Base-by-base conservation (phyloP, 768 basidiomycete species). In the Ramaria sp. region DNA sequence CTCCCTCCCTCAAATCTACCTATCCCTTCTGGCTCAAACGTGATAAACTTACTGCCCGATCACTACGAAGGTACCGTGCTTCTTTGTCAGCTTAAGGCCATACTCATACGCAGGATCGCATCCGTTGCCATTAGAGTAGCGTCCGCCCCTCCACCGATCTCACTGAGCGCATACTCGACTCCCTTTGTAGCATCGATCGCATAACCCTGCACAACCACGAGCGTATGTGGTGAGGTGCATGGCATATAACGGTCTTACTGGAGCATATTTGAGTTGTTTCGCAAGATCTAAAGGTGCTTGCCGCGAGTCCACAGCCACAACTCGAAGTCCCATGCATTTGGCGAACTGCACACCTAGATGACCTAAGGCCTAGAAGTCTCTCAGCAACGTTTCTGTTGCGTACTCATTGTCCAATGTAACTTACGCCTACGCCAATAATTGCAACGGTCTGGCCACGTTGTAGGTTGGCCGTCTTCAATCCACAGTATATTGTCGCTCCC, bases 281-380 rank as follows among this genome's bases (percentile, higher is more conserved):
- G 43, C 52, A 15, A 53, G 22, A 18, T 53, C 52, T 36, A 53
- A 53, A 9, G 52, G 52, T 25, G 52, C 52, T 53, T 53, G 52
- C 27, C 52, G 52, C 12, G 28, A 37, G 16, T 53, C 52, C 16
- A 53, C 52, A 18, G 39, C 20, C 6, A 53, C 52, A 15, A 53
- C 52, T 6, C 28, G 22, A 3, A 53, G 39, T 7, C 52, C 52
- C 52, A 53, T 53, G 41, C 52, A 53, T 53, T 53, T 53, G 9
- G 52, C 52, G 28, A 53, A 44, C 42, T 53, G 52, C 5, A 43
- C 41, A 24, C 52, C 52, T 18, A 53, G 27, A 30, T 53, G 52
- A 24, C 52, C 52, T 22, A 53, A 25, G 18, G 52, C 52, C 52
- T 53, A 43, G 13, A 42, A 27, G 27, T n/a, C 13, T 42, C 2